A percentile compares a stretch with the other conserved stretches of the same genome.
Conservation (phyloP, 495 filamentous ascomycete genomes). For the Aspergillus panamensis region DNA sequence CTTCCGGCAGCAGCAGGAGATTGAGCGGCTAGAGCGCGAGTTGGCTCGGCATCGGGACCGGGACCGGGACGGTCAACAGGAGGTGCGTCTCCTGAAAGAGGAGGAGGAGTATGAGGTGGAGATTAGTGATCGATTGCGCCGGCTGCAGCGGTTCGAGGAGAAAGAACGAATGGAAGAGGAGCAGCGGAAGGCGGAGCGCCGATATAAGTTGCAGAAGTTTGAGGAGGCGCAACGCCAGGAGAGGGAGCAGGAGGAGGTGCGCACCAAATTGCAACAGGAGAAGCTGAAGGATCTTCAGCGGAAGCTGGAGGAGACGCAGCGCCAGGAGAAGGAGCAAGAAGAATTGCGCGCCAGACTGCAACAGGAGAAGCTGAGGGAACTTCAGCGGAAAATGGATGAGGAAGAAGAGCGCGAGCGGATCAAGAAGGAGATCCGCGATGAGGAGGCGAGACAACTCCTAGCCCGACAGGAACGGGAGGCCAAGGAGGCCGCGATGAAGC, state of each 20-base stretch:
- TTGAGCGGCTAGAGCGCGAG: constrained; percentile 44
- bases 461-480: constrained; percentile 42
- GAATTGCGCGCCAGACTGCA: constrained; percentile 19
- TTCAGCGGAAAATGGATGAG: constrained; percentile 41
- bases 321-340: constrained; percentile 28
- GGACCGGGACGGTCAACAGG: constrained; percentile 25
- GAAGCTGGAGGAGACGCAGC: constrained; percentile 40
- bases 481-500: constrained; percentile 49
- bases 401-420: constrained; percentile 41
- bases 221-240: constrained; percentile 34
- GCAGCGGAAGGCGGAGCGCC: constrained; percentile 29
- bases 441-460: constrained; percentile 30
- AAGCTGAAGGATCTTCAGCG: constrained; percentile 34
- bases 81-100: constrained; percentile 27
- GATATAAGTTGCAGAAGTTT: constrained; percentile 29
- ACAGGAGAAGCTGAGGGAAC: constrained; percentile 28
- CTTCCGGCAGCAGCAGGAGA: constrained; percentile 41
- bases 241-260: constrained; percentile 25
- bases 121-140: constrained; percentile 32
- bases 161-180: constrained; percentile 33
- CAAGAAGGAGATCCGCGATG: constrained; percentile 36
- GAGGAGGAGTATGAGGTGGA: constrained; percentile 39
- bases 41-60: constrained; percentile 34
- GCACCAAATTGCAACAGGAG: constrained; percentile 20
- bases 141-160: constrained; percentile 32